Conservation (phyloP, 2,329 filamentous ascomycete species). For the Beauveria bassiana region DNA sequence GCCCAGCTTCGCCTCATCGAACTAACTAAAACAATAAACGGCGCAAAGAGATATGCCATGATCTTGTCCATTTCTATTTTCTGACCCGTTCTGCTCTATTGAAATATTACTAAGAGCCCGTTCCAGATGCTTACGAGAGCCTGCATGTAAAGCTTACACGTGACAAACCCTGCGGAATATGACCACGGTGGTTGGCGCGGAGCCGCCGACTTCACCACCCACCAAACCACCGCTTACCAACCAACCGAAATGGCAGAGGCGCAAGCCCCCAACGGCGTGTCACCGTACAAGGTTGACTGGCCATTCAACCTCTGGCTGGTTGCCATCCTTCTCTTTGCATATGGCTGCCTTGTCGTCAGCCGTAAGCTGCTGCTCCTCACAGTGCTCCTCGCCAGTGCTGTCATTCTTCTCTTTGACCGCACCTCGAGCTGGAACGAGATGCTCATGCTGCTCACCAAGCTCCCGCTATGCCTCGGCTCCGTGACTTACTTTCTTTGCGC, state of each 20-base stretch:
- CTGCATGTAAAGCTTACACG: neutral
- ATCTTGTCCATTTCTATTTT: neutral
- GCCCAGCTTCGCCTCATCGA: neutral
- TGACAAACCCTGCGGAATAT: neutral
- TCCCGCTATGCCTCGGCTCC: conserved; percentile 10
- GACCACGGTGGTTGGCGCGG: neutral
- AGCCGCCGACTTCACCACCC: neutral
- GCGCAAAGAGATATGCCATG: neutral
- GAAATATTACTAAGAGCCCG: neutral
- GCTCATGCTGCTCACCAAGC: neutral
- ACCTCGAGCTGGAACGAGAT: neutral
- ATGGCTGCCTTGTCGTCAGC: conserved; percentile 2
- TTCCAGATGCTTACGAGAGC: neutral
- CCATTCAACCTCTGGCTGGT: conserved; percentile 10
- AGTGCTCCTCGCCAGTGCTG: neutral
- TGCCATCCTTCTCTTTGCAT: conserved; percentile 3
- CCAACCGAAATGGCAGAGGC: neutral
- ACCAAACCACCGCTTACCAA: neutral
- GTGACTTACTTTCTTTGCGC: conserved; percentile 8
- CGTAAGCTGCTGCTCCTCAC: conserved; percentile 6
- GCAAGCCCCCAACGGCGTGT: neutral
- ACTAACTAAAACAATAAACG: neutral
- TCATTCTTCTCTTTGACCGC: conserved; percentile 4
- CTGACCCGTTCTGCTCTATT: neutral
- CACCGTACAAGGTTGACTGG: conserved; percentile 9